Conservation (phyloP, 2,329 filamentous ascomycete genomes). For the Verticillium tricorpus region DNA sequence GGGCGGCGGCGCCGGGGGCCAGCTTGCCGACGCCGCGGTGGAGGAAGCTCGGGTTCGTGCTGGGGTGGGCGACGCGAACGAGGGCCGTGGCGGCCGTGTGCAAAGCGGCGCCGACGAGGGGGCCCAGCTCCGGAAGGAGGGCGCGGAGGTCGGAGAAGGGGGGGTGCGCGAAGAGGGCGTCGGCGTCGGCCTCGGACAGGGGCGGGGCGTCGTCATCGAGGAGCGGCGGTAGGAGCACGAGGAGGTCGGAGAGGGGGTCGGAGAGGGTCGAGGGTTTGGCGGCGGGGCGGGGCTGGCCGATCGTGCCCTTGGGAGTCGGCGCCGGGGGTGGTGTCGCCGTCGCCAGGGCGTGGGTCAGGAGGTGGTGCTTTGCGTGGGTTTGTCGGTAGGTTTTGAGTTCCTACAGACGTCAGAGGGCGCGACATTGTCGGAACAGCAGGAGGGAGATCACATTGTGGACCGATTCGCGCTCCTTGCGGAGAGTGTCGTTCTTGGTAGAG, state of each 20-base stretch:
- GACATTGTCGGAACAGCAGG: background rate
- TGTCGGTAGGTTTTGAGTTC: slow-evolving; percentile 45
- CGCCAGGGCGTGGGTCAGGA: slow-evolving; percentile 46
- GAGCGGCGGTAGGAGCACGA: slow-evolving; percentile 50
- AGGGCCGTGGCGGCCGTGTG: slow-evolving; percentile 43
- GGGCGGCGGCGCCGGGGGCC: slow-evolving; percentile 29
- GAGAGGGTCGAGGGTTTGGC: slow-evolving; percentile 23
- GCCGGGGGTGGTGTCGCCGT: slow-evolving; percentile 31
- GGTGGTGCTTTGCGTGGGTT: slow-evolving; percentile 41
- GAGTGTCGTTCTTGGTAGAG: slow-evolving; percentile 49
- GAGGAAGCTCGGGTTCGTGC: slow-evolving; percentile 51
- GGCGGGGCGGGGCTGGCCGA: slow-evolving; percentile 23
- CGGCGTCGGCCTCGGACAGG: slow-evolving; percentile 28
- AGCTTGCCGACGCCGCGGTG: slow-evolving; percentile 53
- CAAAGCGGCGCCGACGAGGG: slow-evolving; percentile 44
- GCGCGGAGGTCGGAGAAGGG: slow-evolving; percentile 43
- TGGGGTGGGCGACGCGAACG: slow-evolving; percentile 42
- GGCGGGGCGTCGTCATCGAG: slow-evolving; percentile 30
- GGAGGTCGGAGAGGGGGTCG: slow-evolving; percentile 45
- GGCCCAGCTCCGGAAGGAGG: slow-evolving; percentile 42
- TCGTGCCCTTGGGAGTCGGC: slow-evolving; percentile 12
- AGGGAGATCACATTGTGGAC: slow-evolving; percentile 40
- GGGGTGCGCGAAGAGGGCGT: slow-evolving; percentile 43
- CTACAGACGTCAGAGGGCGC: slow-evolving; percentile 23
- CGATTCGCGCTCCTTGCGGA: slow-evolving; percentile 43